Evolutionary conservation across 2,329 filamentous ascomycete genomes (phyloP), one percentile per base, ranked within the genome.

Genomic region (Endocalyx cinctus): DNA sequence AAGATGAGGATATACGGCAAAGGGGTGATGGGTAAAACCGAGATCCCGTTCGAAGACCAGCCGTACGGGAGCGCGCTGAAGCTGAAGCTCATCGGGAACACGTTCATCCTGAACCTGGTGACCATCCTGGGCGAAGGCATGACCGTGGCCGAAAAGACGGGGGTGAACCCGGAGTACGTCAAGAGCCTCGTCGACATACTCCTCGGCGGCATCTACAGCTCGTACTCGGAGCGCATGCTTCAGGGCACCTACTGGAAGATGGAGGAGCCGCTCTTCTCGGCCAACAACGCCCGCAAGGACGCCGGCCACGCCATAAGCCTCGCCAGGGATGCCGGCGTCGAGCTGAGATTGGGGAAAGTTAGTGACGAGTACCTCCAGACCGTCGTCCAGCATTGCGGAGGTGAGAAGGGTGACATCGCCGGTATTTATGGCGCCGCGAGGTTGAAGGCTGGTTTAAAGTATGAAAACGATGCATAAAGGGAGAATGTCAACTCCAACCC

Each of bases 81-180:
- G 28, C 67, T 94, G 29, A 92, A 95, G 62, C 69, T 95, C 14
- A 72, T 94, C 8, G 88, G 89, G 37, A 95, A 95, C 60, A 86
- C 84, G 0, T 89, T 95, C 56, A 73, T 95, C 48, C 57, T 94
- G 25, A 84, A 85, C 63, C 89, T 89, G 74, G 75, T 89, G 16
- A 82, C 88, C 52, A 74, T 85, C 32, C 65, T 95, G 4, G 79
- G 84, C 2, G 87, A 94, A 63, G 84, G 81, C 5, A 75, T 90
- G 52, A 77, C 83, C 1, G 62, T 88, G 5, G 87, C 87, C 5
- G 87, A 95, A 59, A 90, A 89, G 60, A 72, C 75, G 1, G 87
- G 87, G 0, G 64, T 95, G 3, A 87, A 86, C 3, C 71, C 70
- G 1, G 75, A 80, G 1, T 75, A 79, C 23, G 60, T 94, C 39